Evolutionary conservation across 768 basidiomycete genomes (phyloP), one percentile per base, ranked within the genome.

Genomic region (Collybia nuda): DNA sequence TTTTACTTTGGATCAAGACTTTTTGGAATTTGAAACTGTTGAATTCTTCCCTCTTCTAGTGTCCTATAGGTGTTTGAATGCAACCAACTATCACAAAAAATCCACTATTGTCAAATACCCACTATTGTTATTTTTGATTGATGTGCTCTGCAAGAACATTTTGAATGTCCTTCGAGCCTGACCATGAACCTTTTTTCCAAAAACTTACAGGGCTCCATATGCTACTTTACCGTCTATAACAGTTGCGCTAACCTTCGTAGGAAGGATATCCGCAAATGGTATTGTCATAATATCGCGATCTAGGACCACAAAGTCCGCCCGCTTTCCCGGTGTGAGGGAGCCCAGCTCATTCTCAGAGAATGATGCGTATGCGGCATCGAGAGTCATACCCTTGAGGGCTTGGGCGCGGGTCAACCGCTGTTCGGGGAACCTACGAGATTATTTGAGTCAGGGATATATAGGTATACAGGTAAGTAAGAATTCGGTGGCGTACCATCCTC

Each of bases 351-450:
- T 64, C 62, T 93, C 91, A 1, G 82, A 71, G 60, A 95, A 94
- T 0, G 88, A 81, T 0, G 94, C 94, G 57, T 91, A 93, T 1
- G 95, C 94, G 0, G 92, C 84, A 56, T 93, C 91, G 24, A 88
- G 70, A 0, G 94, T 96, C 88, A 95, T 92, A 9, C 95, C 90
- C 65, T 87, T 89, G 23, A 98, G 73, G 0, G 95, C 90, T 65
- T 98, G 86, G 14, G 75, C 72, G 4, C 93, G 80, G 4, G 90
- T 87, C 11, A 98, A 73, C n/a, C 78, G 74, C 64, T 98, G 80
- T 0, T 79, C 67, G 0, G 88, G 73, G 62, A 80, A 94, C 92
- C 92, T 93, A n/a, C 37, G 7, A 12, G 18, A 35, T 42, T 47
- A 48, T 40, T 18, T 35, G 22, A 5, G 26, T 40, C 24, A 47